Evolutionary conservation across 2,329 filamentous ascomycete genomes (phyloP).

Genomic region (Basipetospora chlamydospora): DNA sequence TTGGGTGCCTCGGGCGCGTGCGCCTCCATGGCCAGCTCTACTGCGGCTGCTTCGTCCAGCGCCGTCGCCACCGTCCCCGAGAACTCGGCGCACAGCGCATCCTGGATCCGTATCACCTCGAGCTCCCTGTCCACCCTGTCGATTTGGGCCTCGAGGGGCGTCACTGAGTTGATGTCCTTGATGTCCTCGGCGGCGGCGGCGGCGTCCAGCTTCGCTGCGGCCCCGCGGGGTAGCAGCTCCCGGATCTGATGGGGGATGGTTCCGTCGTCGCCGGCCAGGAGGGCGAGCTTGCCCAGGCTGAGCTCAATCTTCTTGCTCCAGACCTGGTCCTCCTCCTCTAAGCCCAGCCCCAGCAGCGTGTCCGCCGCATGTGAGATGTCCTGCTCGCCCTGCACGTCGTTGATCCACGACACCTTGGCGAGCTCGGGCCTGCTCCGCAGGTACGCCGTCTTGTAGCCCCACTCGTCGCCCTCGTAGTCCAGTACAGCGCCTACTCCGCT

Average conservation of each 20-base stretch:
- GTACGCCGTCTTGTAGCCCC: constrained; percentile 61
- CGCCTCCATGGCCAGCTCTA: constrained; percentile 59
- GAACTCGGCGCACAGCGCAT: constrained; percentile 59
- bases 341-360: constrained; percentile 55
- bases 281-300: constrained; percentile 71
- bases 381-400: constrained; percentile 65
- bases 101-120: constrained; percentile 63
- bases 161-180: constrained; percentile 13
- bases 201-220: constrained; percentile 9
- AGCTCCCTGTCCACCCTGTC: constrained; percentile 47
- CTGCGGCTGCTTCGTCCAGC: constrained; percentile 65
- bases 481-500: constrained; percentile 55
- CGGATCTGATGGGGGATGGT: too few relatives aligned
- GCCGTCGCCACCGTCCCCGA: constrained; percentile 52
- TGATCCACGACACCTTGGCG: constrained; percentile 83
- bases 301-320: constrained; percentile 93
- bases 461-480: constrained; percentile 53
- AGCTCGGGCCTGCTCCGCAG: constrained; percentile 57
- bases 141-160: constrained; percentile 26
- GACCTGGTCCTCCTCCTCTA: constrained; percentile 58
- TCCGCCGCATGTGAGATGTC: constrained; percentile 61
- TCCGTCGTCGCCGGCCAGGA: constrained; percentile 49
- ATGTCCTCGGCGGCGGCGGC: constrained; percentile 9
- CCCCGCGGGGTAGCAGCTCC: too few relatives aligned
- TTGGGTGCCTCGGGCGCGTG: constrained; percentile 42